Evolutionary conservation across 2,329 filamentous ascomycete genomes (phyloP).

Genomic region (Periconia macrospinosa): DNA sequence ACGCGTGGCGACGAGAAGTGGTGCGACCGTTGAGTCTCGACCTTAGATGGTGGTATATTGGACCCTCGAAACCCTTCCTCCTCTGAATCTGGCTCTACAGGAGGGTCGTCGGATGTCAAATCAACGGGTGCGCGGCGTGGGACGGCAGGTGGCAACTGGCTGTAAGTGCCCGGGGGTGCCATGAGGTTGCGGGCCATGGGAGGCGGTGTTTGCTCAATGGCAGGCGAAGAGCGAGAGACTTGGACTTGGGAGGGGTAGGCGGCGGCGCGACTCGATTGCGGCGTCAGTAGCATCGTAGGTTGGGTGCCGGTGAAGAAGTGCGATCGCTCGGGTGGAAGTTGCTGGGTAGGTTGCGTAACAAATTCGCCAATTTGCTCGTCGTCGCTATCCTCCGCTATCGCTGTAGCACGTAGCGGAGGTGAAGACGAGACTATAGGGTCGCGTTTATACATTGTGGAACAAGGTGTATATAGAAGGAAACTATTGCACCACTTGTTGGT

Average conservation of each 20-base stretch:
- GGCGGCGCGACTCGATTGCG: slow-evolving; percentile 37
- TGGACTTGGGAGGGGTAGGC: slow-evolving; percentile 59
- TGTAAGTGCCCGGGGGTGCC: slow-evolving; percentile 75
- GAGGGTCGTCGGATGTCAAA: slow-evolving; percentile 50
- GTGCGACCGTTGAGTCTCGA: slow-evolving; percentile 37
- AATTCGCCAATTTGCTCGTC: slow-evolving; percentile 46
- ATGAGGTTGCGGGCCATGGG: slow-evolving; percentile 57
- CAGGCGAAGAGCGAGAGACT: slow-evolving; percentile 86
- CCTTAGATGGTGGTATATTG: slow-evolving; percentile 64
- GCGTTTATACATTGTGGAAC: slow-evolving; percentile 31
- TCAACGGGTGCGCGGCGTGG: slow-evolving; percentile 44
- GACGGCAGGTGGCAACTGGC: slow-evolving; percentile 60
- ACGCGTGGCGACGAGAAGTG: slow-evolving; percentile 16
- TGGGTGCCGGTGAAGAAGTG: slow-evolving; percentile 52
- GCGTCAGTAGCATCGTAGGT: slow-evolving; percentile 61
- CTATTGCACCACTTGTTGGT: too few species aligned
- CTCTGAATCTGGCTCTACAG: slow-evolving; percentile 52
- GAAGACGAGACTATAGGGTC: slow-evolving; percentile 40
- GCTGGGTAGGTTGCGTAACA: slow-evolving; percentile 42
- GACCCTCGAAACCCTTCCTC: slow-evolving; percentile 47
- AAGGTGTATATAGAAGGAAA: not conserved
- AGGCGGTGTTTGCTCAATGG: slow-evolving; percentile 45
- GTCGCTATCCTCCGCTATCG: slow-evolving; percentile 52
- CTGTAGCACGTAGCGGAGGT: slow-evolving; percentile 19
- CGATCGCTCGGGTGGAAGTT: slow-evolving; percentile 22